phyloP scores from a whole-genome alignment of 2,329 filamentous ascomycete genomes.

The Ophiostoma triangulosporum region DNA sequence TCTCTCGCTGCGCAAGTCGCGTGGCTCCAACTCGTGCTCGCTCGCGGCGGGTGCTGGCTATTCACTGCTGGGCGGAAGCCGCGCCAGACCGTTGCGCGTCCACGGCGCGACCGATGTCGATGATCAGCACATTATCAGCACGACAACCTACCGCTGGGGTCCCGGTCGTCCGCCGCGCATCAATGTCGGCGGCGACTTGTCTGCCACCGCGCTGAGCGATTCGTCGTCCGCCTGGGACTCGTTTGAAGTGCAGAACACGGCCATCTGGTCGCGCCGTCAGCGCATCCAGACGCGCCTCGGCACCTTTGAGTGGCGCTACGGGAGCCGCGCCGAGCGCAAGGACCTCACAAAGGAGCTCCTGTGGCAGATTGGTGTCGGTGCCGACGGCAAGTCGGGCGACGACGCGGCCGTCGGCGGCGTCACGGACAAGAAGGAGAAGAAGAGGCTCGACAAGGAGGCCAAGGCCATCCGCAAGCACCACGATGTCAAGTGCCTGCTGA shows the following conservation, averaged over 20 bases:
- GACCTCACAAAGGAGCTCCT: slow-evolving; percentile 15
- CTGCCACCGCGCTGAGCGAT: slow-evolving; percentile 5
- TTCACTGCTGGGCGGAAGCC: neutral
- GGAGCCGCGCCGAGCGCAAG: slow-evolving; percentile 30
- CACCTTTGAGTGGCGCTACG: slow-evolving; percentile 43
- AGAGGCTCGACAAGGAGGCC: slow-evolving; percentile 15
- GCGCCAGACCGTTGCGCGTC: neutral
- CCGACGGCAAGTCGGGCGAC: too few species aligned
- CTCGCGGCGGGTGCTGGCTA: slow-evolving; percentile 30
- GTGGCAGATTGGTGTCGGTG: neutral
- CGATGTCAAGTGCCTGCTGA: slow-evolving; percentile 28
- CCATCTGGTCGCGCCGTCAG: slow-evolving; percentile 33
- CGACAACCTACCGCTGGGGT: slow-evolving; percentile 44
- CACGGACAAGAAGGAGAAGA: neutral
- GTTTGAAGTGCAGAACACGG: slow-evolving; percentile 21
- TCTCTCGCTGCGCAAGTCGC: slow-evolving; percentile 34
- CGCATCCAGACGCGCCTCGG: slow-evolving; percentile 32
- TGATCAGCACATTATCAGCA: slow-evolving; percentile 25
- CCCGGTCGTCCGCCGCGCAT: slow-evolving; percentile 38
- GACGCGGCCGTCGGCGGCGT: neutral
- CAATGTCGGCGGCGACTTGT: slow-evolving; percentile 13
- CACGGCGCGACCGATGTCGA: neutral
- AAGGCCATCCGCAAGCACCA: slow-evolving; percentile 16
- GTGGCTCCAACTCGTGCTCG: slow-evolving; percentile 33
- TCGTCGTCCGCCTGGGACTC: slow-evolving; percentile 16